phyloP scores from a whole-genome alignment of 225 moss, liverwort and hornwort genomes.

The Physcomitrellopsis africana region DNA sequence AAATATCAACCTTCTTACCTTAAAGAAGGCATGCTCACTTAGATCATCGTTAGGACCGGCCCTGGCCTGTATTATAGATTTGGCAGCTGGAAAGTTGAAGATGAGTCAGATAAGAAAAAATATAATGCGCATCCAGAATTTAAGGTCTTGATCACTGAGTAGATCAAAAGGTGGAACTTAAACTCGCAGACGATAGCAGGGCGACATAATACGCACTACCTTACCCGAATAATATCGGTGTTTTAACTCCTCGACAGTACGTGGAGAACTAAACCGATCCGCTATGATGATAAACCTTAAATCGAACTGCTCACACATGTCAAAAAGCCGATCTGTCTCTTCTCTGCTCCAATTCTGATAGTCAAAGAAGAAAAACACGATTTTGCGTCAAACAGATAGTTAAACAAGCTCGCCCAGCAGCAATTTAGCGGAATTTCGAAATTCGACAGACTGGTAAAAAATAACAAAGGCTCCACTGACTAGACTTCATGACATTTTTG shows the following conservation, averaged over 20 bases:
- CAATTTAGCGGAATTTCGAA: background rate
- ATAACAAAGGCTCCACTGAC: background rate
- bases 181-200: slow-evolving; percentile 10
- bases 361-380: slow-evolving; percentile 15
- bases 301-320: slow-evolving; percentile 85
- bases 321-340: slow-evolving; percentile 82
- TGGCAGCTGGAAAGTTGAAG: slow-evolving; percentile 66
- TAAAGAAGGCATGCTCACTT: slow-evolving; percentile 81
- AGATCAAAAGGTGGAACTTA: slow-evolving; percentile 15
- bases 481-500: background rate
- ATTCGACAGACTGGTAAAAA: background rate
- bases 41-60: slow-evolving; percentile 71
- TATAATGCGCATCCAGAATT: background rate
- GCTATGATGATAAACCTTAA: slow-evolving; percentile 81
- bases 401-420: background rate
- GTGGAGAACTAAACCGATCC: slow-evolving; percentile 68
- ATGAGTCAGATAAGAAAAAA: slow-evolving; percentile 17
- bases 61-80: slow-evolving; percentile 72
- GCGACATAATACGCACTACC: background rate
- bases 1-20: slow-evolving; percentile 53
- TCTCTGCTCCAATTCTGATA: slow-evolving; percentile 81
- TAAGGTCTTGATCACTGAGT: slow-evolving; percentile 13
- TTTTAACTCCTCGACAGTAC: slow-evolving; percentile 79
- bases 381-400: background rate
- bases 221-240: slow-evolving; percentile 74